A percentile compares a stretch with the other conserved stretches of the same genome.
Conservation (phyloP, 2,329 filamentous ascomycete genomes). For the Colletotrichum falcatum region DNA sequence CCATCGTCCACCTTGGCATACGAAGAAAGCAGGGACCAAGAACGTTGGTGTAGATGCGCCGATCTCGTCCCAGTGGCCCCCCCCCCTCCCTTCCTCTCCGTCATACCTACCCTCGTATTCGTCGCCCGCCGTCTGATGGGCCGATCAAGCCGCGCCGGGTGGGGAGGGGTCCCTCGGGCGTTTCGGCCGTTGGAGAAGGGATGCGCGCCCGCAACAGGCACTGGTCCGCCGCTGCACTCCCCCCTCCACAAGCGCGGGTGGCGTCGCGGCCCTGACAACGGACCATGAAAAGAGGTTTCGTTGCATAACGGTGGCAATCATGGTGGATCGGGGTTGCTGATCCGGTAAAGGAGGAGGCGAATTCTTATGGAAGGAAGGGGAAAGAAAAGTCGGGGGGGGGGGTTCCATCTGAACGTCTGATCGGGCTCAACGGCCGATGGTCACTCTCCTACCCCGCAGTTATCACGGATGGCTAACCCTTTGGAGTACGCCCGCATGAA, state of each 20-base stretch:
- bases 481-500: neutral
- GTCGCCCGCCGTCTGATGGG: neutral
- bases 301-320: constrained; percentile 14
- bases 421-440: neutral
- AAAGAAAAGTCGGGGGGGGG: neutral
- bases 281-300: neutral
- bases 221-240: no score
- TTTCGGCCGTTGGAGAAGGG: constrained; percentile 23
- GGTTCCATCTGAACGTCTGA: neutral
- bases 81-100: no score
- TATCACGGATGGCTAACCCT: neutral
- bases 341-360: constrained; percentile 3
- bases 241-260: no score
- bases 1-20: neutral
- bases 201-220: no score
- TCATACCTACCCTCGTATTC: neutral
- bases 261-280: constrained; percentile 16
- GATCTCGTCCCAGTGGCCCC: neutral
- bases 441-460: neutral
- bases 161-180: neutral
- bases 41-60: neutral
- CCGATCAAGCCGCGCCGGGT: constrained; percentile 8
- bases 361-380: neutral
- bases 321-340: constrained; percentile 9
- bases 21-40: no score